Conservation (phyloP, 2,329 filamentous ascomycete genomes). For the Nectriaceae sp. region DNA sequence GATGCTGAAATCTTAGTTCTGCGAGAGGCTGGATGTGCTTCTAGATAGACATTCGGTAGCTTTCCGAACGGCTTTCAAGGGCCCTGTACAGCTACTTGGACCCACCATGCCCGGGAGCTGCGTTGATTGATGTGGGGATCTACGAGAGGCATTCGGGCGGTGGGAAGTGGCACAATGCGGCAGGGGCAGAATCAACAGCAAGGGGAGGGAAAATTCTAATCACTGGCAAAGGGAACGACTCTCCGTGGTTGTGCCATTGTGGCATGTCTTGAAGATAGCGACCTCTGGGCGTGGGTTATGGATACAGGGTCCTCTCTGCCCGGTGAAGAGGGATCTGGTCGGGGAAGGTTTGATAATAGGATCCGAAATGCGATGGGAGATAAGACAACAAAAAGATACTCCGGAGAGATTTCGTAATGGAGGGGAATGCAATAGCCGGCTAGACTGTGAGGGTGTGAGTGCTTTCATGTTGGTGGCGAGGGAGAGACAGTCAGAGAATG, state of each 20-base stretch:
- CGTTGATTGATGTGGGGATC: constrained; percentile 1
- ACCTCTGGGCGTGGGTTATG: neutral
- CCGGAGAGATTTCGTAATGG: too few relatives aligned
- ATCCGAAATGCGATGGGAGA: too few relatives aligned
- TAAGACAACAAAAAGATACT: neutral
- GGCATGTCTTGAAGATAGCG: neutral
- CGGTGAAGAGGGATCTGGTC: too few relatives aligned
- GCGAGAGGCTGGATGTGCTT: constrained; percentile 3
- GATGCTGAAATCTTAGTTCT: constrained; percentile 10
- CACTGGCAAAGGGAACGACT: neutral
- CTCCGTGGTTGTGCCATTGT: neutral
- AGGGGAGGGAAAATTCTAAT: neutral
- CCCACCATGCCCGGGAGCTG: neutral
- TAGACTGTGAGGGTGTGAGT: neutral
- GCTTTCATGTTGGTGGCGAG: too few relatives aligned
- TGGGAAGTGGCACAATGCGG: neutral
- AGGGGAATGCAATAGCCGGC: neutral
- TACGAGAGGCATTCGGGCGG: neutral
- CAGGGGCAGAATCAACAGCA: too few relatives aligned
- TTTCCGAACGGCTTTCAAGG: neutral
- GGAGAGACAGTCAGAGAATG: too few relatives aligned
- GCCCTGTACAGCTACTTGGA: neutral
- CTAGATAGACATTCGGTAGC: neutral
- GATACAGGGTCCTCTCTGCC: neutral
- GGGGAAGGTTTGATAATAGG: too few relatives aligned